Base-by-base conservation (phyloP, 352 stramenopile species). In the Phytophthora sojae region DNA sequence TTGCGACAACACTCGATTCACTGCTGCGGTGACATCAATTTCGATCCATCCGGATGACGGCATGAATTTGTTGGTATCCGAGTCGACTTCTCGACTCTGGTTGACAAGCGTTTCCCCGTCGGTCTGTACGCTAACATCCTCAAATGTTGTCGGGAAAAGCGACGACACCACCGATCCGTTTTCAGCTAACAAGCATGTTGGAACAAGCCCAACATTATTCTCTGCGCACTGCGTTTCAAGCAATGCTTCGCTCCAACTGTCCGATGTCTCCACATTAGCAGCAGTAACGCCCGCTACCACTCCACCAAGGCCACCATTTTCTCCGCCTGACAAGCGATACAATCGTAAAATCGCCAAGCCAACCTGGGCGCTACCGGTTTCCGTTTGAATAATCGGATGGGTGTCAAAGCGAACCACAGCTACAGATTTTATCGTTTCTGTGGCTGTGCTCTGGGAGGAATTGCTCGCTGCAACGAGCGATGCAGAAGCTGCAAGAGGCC, bases 231-330 rank as follows among this genome's bases (percentile, higher is more conserved):
- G 26, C 3, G 71, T 66, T 66, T 61, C 30, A 15, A 86, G 62
- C 15, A 65, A 69, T 23, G 30, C 54, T 73, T 90, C 83, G 44
- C 81, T 53, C 86, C 82, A 92, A 0, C 30, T 52, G 17, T 69
- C 59, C 0, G 80, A 67, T 2, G 69, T n/a, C 2, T 64, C 55
- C 4, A 58, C 55, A 3, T 57, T 55, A 12, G 79, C 71, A 26
- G 68, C 66, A 5, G 70, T 72, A 8, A 85, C 84, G 29, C 86
- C 84, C 3, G 92, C 75, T 26, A 64, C 57, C 30, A 92, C 77
- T 1, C 86, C 86, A 21, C 86, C 84, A 0, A 94, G 57, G 0
- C 86, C 86, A 26, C 76, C 67, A 44, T 94, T 92, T 60, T 94
- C 86, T 15, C 86, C 86, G 2, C 84, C 84, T 50, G 60, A 77